Percentiles rank a stretch among this genome's conserved stretches.
phyloP scores from a whole-genome alignment of 1,139 yeast genomes.

The Dujonia santamariae region DNA sequence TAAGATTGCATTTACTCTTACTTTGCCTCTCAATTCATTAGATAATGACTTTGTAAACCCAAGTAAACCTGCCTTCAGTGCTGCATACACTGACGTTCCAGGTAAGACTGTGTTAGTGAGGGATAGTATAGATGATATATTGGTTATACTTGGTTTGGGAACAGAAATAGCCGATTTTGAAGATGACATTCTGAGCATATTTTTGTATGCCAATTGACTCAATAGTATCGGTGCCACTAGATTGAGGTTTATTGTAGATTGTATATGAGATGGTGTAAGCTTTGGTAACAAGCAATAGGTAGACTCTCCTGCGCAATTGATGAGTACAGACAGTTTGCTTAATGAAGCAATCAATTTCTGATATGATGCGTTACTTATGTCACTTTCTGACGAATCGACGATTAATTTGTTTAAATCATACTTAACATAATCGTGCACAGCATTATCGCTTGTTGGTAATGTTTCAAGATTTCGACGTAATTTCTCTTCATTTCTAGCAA shows the following conservation, averaged over 20 bases:
- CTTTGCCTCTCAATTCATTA: conserved; percentile 52
- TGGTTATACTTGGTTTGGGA: conserved; percentile 40
- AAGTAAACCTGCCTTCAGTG: conserved; percentile 74
- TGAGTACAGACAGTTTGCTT: conserved; percentile 41
- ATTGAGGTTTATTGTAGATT: conserved; percentile 55
- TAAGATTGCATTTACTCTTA: conserved; percentile 60
- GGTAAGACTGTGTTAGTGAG: conserved; percentile 31
- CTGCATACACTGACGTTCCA: conserved; percentile 78
- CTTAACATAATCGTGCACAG: conserved; percentile 47
- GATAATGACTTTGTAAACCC: conserved; percentile 68
- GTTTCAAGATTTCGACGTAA: conserved; percentile 30
- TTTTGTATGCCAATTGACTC: conserved; percentile 40
- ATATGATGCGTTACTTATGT: conserved; percentile 5
- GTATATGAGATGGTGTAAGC: conserved; percentile 42
- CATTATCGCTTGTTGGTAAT: conserved; percentile 31
- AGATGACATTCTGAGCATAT: conserved; percentile 39
- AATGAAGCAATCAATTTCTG: conserved; percentile 16
- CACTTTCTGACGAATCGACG: conserved; percentile 4
- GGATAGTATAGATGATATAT: conserved; percentile 73
- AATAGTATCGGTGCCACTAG: conserved; percentile 63
- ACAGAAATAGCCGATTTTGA: conserved; percentile 14
- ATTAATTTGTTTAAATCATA: conserved; percentile 43
- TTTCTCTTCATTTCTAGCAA: conserved; percentile 50
- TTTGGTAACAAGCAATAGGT: conserved; percentile 55
- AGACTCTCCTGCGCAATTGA: conserved; percentile 83